Percentiles rank a stretch among this genome's conserved stretches.
Evolutionary conservation across 441 rosid species (phyloP).

Genomic region (Erodium texanum): DNA sequence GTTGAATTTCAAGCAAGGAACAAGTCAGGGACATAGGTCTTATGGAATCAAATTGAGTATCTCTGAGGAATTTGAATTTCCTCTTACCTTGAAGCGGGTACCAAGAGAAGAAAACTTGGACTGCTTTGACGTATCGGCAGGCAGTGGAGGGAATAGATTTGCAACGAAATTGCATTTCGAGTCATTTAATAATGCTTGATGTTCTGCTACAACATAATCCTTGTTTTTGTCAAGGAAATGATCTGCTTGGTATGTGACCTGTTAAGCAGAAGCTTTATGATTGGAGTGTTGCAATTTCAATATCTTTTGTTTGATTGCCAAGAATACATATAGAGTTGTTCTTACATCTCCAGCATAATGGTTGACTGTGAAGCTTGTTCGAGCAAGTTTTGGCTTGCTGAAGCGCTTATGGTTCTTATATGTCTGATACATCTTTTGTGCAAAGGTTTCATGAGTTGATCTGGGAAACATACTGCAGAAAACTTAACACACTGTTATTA

Average conservation of each 20-base stretch:
- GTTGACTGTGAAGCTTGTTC: slow-evolving; percentile 83
- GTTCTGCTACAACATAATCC: slow-evolving; percentile 99
- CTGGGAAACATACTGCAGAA: slow-evolving; percentile 90
- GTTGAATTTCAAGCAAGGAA: too few relatives aligned
- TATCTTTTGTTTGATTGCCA: not conserved
- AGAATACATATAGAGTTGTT: not conserved
- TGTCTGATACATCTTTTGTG: slow-evolving; percentile 97
- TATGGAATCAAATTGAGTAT: slow-evolving; percentile 13
- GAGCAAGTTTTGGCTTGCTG: slow-evolving; percentile 96
- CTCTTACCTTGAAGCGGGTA: slow-evolving; percentile 85
- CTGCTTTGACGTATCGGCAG: slow-evolving; percentile 88
- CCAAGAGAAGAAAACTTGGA: slow-evolving; percentile 99
- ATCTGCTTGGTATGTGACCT: slow-evolving; percentile 94
- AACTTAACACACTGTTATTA: slow-evolving; percentile 22
- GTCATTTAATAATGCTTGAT: slow-evolving; percentile 86
- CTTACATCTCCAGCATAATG: slow-evolving; percentile 99
- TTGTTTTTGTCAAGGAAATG: slow-evolving; percentile 97
- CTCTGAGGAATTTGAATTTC: slow-evolving; percentile 12
- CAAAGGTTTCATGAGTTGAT: slow-evolving; percentile 99
- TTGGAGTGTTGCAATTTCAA: slow-evolving; percentile 15
- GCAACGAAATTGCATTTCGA: slow-evolving; percentile 76
- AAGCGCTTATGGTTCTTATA: slow-evolving; percentile 89
- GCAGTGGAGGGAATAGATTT: slow-evolving; percentile 78
- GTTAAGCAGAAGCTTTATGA: slow-evolving; percentile 19
- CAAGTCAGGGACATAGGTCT: not conserved